Evolutionary conservation across 73 alveolate genomes (phyloP), one percentile per base, ranked within the genome.

Genomic region (Symbiodinium pilosum): DNA sequence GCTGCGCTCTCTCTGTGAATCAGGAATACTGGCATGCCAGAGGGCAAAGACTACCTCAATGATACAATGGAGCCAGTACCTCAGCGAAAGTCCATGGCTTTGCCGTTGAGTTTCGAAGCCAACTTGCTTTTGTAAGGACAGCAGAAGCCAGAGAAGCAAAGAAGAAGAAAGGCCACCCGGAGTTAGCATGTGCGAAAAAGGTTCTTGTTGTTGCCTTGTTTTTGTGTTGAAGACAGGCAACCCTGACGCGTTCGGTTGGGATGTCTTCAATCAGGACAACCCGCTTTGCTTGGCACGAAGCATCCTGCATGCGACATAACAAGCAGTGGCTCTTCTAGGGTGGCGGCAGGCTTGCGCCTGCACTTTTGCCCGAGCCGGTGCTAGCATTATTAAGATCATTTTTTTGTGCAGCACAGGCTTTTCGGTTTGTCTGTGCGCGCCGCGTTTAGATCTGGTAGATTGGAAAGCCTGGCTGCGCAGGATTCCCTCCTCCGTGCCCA

Each of bases 191-290:
- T 77, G 1, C 4, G 39, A 7, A 18, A 18, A 18, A 20, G 54
- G 44, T 8, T n/a, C 41, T 20, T 12, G n/a, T 21, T 18, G 4
- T 71, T 71, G 41, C 2, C 44, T n/a, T 8, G 32, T 6, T 14
- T 4, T 2, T 28, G n/a, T n/a, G 32, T 30, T n/a, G 44, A 28
- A 24, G 12, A 42, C 32, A 93, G 98, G 98, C 59, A 77, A 93
- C 54, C 98, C 98, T 8, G 92, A 93, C 21, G 98, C 98, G 9
- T 93, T 93, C 47, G 98, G 98, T 41, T 93, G 98, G 98, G 98
- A 93, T 26, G 98, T 93, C 71, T 93, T 93, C 98, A 93, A 93
- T 68, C 98, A 93, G 98, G 98, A 71, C 44, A 6, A 21, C 43
- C 36, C n/a, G n/a, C n/a, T n/a, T n/a, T n/a, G n/a, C n/a, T n/a